Evolutionary conservation across 2,329 filamentous ascomycete species (phyloP), one percentile per base, ranked within the genome.

Genomic region (Purpureocillium lavendulum): DNA sequence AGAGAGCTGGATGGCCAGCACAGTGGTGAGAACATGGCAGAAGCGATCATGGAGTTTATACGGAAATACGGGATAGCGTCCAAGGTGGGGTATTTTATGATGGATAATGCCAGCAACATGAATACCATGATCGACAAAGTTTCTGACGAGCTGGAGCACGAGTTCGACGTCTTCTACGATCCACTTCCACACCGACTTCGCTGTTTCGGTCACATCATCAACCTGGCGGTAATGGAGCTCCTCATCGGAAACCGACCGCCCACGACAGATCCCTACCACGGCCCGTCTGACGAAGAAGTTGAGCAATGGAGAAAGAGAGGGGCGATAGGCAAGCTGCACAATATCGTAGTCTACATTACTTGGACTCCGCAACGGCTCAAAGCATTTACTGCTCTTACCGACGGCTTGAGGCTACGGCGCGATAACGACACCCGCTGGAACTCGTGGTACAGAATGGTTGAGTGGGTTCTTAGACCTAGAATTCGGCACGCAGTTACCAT

Each of bases 1-100:
- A 41, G 29, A 24, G 44, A 41, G 41, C 18, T 46, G 17, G 37
- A 40, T 13, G 41, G 41, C 6, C 12, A 35, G 15, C 39, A 46
- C 35, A 42, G 33, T 18, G 40, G 41, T 17, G 39, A 39, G 26
- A 38, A 32, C 16, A 21, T 44, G 12, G 38, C 40, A 7, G 35
- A 41, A n/a, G 17, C 35, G 9, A 15, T 45, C n/a, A 15, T 39
- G 24, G 31, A 43, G 32, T 15, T 40, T 9, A 16, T 40, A 10
- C 35, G 32, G 18, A 31, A 34, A 16, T 45, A 40, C 12, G 40
- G 35, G 9, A 24, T 45, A 13, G 15, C 34, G 4, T 18, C 34
- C 1, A 38, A 40, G 15, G 24, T 43, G 16, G 14, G 35, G 21
- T 40, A 43, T 16, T 43, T 35, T 10, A 37, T 37, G 16, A 39